Evolutionary conservation across 441 rosid species (phyloP), one percentile per base, ranked within the genome.

Genomic region (Populus trichocarpa): DNA sequence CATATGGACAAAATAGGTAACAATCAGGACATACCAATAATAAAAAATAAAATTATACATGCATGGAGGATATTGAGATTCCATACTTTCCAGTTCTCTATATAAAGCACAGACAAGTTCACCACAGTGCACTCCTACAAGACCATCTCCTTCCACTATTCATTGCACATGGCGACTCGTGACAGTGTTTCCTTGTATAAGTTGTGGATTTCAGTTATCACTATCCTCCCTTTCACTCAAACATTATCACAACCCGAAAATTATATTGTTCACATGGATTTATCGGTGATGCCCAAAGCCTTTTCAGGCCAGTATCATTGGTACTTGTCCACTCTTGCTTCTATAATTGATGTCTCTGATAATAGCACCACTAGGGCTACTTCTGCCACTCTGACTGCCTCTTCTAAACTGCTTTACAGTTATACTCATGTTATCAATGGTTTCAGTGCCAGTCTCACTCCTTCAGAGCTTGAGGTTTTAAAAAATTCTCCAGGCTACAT

Each of bases 391-490:
- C 1, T 2, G 3, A 6, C 69, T 18, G 6, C 80, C 40, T 75
- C 76, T 67, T 65, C 90, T 22, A 85, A 83, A 33, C 84, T 89
- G 22, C 69, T 87, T 10, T 90, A 90, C 32, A 78, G 76, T 38
- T 90, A 90, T 33, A 84, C 67, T 46, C 88, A 89, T 75, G 92
- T 77, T 25, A 82, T 90, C 40, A 70, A 73, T 65, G 91, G 94
- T 11, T 90, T 90, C 18, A 87, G 92, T 53, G 94, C 91, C 11
- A 84, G 81, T 75, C 91, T 90, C 10, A 78, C 90, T 32, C 79
- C 82, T 5, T 38, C 65, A 4, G 91, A 89, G 86, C 89, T 82
- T 16, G 78, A 83, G 73, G 78, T 84, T 23, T 38, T 90, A 65
- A 81, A 84, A 77, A 84, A 66, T 1, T 65, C 81, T 30, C 91